Percentiles rank a stretch among this genome's conserved stretches.
Conservation (phyloP, 2,329 filamentous ascomycete species). For the Apiospora hydei region DNA sequence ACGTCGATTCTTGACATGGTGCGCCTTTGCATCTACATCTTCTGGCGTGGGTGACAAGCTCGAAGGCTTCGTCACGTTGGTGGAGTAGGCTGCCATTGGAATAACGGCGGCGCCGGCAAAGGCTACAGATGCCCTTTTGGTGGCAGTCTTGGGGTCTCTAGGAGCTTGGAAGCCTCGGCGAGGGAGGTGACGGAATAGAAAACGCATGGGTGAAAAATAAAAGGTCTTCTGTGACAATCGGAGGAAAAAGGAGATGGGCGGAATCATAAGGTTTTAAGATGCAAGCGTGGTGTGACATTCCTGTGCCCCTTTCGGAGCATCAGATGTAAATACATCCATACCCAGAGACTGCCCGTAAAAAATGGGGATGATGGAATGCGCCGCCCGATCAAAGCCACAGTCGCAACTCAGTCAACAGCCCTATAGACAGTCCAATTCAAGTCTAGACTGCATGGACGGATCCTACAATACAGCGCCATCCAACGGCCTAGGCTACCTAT, state of each 20-base stretch:
- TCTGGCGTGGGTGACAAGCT: slow-evolving; percentile 40
- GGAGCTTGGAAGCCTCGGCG: slow-evolving; percentile 12
- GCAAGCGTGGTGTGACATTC: slow-evolving; percentile 9
- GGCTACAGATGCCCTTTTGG: neutral
- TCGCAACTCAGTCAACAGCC: neutral
- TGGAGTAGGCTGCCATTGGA: slow-evolving; percentile 13
- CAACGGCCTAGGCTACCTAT: neutral
- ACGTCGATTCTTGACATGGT: slow-evolving; percentile 53
- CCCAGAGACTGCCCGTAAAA: neutral
- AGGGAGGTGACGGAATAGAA: neutral
- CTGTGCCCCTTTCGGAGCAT: neutral
- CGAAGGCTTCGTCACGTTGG: slow-evolving; percentile 18
- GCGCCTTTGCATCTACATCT: slow-evolving; percentile 53
- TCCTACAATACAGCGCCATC: no score
- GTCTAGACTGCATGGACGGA: neutral
- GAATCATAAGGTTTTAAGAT: neutral
- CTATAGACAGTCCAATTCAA: neutral
- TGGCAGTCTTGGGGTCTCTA: neutral
- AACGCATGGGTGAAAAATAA: neutral
- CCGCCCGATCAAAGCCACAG: neutral
- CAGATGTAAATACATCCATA: neutral
- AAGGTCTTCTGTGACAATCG: neutral
- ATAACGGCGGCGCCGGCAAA: slow-evolving; percentile 8
- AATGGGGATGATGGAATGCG: neutral
- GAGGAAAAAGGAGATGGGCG: neutral